Evolutionary conservation across 257 asterid species (phyloP).

Genomic region (Scutellaria galericulata): DNA sequence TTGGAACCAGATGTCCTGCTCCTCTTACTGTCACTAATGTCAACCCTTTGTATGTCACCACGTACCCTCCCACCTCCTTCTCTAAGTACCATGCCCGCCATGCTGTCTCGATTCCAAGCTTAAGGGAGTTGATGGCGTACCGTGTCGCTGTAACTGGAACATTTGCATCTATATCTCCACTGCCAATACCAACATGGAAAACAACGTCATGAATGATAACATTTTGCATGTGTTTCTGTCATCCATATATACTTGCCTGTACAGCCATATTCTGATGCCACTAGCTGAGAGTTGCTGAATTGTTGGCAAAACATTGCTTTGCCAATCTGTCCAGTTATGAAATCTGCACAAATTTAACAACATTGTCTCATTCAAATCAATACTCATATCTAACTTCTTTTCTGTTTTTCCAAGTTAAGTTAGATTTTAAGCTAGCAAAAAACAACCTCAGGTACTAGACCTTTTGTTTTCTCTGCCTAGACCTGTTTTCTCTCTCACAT

Average conservation of each 20-base stretch:
- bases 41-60: constrained; percentile 42
- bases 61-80: constrained; percentile 50
- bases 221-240: too few relatives aligned
- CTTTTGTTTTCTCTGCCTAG: neutral
- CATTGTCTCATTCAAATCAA: neutral
- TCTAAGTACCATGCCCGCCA: constrained; percentile 46
- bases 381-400: too few relatives aligned
- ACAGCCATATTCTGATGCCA: constrained; percentile 46
- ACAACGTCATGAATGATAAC: too few relatives aligned
- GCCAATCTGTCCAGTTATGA: constrained; percentile 37
- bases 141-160: constrained; percentile 48
- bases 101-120: constrained; percentile 33
- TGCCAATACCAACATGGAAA: neutral
- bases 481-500: too few relatives aligned
- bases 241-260: constrained; percentile 35
- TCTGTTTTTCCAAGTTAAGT: too few relatives aligned
- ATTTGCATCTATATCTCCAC: constrained; percentile 48
- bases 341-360: neutral
- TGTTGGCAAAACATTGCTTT: constrained; percentile 38
- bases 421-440: too few relatives aligned
- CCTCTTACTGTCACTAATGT: constrained; percentile 49
- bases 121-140: constrained; percentile 43
- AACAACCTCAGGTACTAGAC: neutral
- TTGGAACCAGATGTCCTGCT: constrained; percentile 46
- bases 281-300: constrained; percentile 39